These are phyloP conservation scores for Botryotinia globosa DNA, from an alignment of 2,329 filamentous ascomycete genomes.

Conservation along the genomic window DNA sequence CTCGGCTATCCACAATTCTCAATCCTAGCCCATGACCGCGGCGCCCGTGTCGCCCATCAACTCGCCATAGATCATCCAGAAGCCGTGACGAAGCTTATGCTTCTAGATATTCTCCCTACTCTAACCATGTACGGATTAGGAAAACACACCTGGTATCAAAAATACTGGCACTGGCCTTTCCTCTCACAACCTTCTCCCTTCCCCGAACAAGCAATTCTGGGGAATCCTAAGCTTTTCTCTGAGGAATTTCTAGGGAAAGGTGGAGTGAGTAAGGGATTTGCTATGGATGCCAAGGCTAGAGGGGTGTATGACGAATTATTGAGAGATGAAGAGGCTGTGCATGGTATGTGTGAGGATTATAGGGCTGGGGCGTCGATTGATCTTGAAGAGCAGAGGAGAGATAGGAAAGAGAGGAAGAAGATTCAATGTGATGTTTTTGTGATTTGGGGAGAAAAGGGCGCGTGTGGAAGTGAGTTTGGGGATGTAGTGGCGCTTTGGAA, in stretches of 20 bases:
- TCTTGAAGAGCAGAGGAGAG: slow-evolving; percentile 48
- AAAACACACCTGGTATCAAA: slow-evolving; percentile 44
- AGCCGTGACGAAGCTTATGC: slow-evolving; percentile 40
- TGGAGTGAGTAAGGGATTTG: slow-evolving; percentile 20
- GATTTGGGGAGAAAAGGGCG: slow-evolving; percentile 49
- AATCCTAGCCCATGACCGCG: slow-evolving; percentile 56
- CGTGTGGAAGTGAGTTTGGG: slow-evolving; percentile 48
- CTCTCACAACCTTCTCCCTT: slow-evolving; percentile 52
- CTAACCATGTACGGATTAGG: slow-evolving; percentile 51
- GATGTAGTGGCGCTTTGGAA: slow-evolving; percentile 51
- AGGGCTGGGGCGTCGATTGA: slow-evolving; percentile 52
- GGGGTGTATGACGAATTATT: slow-evolving; percentile 28
- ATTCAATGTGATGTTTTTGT: slow-evolving; percentile 48
- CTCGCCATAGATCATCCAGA: slow-evolving; percentile 47
- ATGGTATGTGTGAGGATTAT: slow-evolving; percentile 56
- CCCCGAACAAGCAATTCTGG: slow-evolving; percentile 48
- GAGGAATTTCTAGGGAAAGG: slow-evolving; percentile 39
- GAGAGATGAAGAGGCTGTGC: slow-evolving; percentile 43
- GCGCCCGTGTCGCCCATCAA: slow-evolving; percentile 54
- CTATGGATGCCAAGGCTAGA: slow-evolving; percentile 26
- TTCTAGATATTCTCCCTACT: slow-evolving; percentile 55
- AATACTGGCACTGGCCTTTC: slow-evolving; percentile 60
- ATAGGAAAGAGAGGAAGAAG: slow-evolving; percentile 44
- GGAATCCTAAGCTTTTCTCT: slow-evolving; percentile 42
- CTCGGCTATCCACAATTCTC: slow-evolving; percentile 45